Conservation (phyloP, 139 green algal genomes). For the Coelastrella sp. region DNA sequence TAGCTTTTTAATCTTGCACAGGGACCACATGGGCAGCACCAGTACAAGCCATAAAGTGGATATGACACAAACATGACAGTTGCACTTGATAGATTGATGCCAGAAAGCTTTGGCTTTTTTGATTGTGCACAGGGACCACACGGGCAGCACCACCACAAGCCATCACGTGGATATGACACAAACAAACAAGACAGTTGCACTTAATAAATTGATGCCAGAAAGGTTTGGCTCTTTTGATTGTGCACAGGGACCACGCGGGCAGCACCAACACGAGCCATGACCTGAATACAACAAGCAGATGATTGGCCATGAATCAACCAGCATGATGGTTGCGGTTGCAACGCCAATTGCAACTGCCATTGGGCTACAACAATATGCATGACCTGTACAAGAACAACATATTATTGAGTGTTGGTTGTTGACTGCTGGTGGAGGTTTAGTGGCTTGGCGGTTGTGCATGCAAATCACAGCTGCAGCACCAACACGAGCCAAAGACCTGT, state of each 20-base stretch:
- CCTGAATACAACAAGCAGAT: not conserved
- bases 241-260: constrained; percentile 47
- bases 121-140: constrained; percentile 50
- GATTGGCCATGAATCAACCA: too few species aligned
- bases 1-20: constrained; percentile 41
- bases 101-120: not conserved
- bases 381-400: too few species aligned
- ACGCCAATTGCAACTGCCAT: too few species aligned
- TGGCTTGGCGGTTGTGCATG: constrained; percentile 13
- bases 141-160: constrained; percentile 18
- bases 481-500: not conserved
- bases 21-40: constrained; percentile 40
- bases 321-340: too few species aligned
- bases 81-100: too few species aligned
- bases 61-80: not conserved
- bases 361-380: too few species aligned
- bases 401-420: too few species aligned
- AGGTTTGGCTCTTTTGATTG: not conserved
- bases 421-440: too few species aligned
- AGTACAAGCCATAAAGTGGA: constrained; percentile 19
- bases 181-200: not conserved
- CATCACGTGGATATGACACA: not conserved
- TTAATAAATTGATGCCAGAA: too few species aligned
- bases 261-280: constrained; percentile 1
- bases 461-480: constrained; percentile 44